Evolutionary conservation across 345 rosid species (phyloP).

Genomic region (Pugionium dolabratum): DNA sequence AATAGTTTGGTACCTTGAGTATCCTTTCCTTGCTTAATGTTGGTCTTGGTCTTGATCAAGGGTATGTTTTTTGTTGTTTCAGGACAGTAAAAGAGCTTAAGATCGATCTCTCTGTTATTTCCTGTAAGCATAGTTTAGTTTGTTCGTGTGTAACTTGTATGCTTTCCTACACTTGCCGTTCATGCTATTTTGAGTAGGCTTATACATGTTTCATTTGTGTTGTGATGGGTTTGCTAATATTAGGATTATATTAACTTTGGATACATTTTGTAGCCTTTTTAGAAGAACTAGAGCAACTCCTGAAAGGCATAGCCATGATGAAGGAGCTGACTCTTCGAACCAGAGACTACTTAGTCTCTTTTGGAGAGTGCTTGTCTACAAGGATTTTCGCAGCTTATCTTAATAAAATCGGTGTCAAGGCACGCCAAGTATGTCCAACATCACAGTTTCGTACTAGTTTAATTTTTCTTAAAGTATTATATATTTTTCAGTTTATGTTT

Average conservation of each 20-base stretch:
- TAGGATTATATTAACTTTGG: too few relatives aligned
- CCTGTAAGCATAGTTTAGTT: conserved; percentile 49
- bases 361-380: conserved; percentile 98
- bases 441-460: neutral
- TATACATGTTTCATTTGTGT: too few relatives aligned
- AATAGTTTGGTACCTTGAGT: neutral
- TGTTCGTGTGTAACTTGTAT: conserved; percentile 15
- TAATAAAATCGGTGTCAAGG: conserved; percentile 76
- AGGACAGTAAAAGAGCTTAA: conserved; percentile 85
- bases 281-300: conserved; percentile 83
- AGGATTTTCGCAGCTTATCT: conserved; percentile 94
- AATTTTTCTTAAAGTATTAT: neutral
- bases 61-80: conserved; percentile 28
- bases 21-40: conserved; percentile 4
- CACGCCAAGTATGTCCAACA: conserved; percentile 70
- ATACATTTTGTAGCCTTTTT: conserved; percentile 54
- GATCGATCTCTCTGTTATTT: conserved; percentile 53
- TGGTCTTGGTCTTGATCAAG: neutral
- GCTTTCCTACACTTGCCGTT: conserved; percentile 2
- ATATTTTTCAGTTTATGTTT: too few relatives aligned
- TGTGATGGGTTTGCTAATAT: too few relatives aligned
- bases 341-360: conserved; percentile 86
- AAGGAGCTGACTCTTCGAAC: conserved; percentile 89
- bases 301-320: conserved; percentile 96
- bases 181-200: too few relatives aligned